Evolutionary conservation across 768 basidiomycete species (phyloP), one percentile per base, ranked within the genome.

Genomic region (Leccinum longicurvipes): DNA sequence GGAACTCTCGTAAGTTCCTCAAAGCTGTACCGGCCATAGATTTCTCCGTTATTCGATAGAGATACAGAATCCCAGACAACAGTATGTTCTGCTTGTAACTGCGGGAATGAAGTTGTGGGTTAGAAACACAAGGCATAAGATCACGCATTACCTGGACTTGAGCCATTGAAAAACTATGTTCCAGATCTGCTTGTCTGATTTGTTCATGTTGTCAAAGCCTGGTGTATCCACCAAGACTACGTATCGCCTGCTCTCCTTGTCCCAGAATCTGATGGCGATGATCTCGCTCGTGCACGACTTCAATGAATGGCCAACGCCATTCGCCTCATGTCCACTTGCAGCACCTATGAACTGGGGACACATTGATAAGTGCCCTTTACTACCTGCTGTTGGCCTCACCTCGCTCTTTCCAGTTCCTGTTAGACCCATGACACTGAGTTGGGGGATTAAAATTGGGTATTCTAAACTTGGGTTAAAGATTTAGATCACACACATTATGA

Each of bases 11-110:
- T 14, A 75, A 62, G 53, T 75, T 73, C 47, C 61, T 72, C 21
- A 67, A 49, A 0, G 71, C 61, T 1, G 69, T 59, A 17, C 71
- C 74, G 0, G 63, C 63, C 67, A 77, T 69, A 2, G 72, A 66
- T 50, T 72, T 70, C 46, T 76, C 74, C 6, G 72, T 65, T 36
- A 77, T 77, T 17, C 72, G 68, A 59, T 77, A 73, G 17, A 77
- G 53, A 53, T 76, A 77, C 17, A 77, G 15, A 23, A 77, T 67
- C 4, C 70, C 74, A 10, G 70, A 61, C 1, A 77, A 65, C 11
- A 54, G 47, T 8, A 53, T 59, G 1, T 50, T 10, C 7, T 36
- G 44, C 11, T 34, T 46, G 27, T 61, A 59, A 21, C 62, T 66
- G 24, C n/a, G 15, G 25, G 27, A 23, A 42, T 10, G 29, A 12